A percentile compares a stretch with the other conserved stretches of the same genome.
Evolutionary conservation across 2,329 filamentous ascomycete genomes (phyloP).

Genomic region (Metarhizium humberi): DNA sequence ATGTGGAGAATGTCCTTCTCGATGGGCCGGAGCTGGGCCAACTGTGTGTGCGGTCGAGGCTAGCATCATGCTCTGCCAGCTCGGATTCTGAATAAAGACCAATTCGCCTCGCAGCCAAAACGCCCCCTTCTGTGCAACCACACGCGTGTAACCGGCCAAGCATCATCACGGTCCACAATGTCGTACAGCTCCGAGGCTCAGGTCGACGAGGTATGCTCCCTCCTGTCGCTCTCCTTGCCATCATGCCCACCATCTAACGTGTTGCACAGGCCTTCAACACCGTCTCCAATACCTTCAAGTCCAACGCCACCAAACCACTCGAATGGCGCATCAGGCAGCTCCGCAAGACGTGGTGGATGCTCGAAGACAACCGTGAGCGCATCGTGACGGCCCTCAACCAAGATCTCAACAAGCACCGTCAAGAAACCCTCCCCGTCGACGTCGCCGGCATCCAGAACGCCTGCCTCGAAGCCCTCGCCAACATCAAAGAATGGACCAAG

Average conservation of each 20-base stretch:
- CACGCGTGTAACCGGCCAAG: too few relatives aligned
- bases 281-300: constrained; percentile 5
- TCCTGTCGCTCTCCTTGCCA: not conserved
- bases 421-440: constrained; percentile 24
- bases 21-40: too few relatives aligned
- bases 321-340: constrained; percentile 32
- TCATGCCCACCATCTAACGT: not conserved
- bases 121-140: not conserved
- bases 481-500: constrained; percentile 29
- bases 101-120: too few relatives aligned
- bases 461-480: constrained; percentile 24
- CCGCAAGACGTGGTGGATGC: constrained; percentile 30
- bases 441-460: constrained; percentile 22
- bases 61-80: too few relatives aligned
- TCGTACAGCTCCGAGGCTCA: constrained; percentile 7
- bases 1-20: too few relatives aligned
- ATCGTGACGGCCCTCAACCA: constrained; percentile 21
- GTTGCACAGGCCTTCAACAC: constrained; percentile 1
- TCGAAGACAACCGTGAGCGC: constrained; percentile 26
- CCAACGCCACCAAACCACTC: constrained; percentile 22
- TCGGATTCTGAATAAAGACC: too few relatives aligned
- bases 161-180: not conserved
- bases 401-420: constrained; percentile 24
- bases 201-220: constrained; percentile 5
- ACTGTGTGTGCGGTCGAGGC: too few relatives aligned